Conservation (phyloP, 1,139 yeast genomes). For the Torulaspora globosa region DNA sequence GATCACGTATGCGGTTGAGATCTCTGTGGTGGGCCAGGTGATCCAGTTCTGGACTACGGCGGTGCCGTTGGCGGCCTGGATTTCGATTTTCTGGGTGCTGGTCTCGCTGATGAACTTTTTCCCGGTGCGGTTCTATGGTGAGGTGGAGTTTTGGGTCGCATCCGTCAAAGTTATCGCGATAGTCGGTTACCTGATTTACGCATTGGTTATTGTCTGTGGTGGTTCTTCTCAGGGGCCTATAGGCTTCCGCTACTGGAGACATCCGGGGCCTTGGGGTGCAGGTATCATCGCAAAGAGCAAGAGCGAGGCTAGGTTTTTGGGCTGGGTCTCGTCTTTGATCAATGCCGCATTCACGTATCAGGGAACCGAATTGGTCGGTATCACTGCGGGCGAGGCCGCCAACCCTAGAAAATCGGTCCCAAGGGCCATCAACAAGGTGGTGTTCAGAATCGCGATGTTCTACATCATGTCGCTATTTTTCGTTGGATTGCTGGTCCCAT, state of each 20-base stretch:
- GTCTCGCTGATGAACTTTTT: conserved; percentile 51
- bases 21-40: conserved; percentile 75
- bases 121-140: conserved; percentile 65
- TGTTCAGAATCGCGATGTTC: conserved; percentile 70
- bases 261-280: conserved; percentile 55
- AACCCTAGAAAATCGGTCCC: conserved; percentile 77
- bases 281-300: conserved; percentile 47
- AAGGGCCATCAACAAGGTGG: conserved; percentile 71
- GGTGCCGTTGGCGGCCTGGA: conserved; percentile 69
- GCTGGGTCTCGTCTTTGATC: conserved; percentile 58
- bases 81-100: conserved; percentile 61
- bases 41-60: conserved; percentile 68
- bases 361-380: conserved; percentile 72
- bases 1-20: conserved; percentile 75
- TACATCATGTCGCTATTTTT: conserved; percentile 65
- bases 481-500: conserved; percentile 71
- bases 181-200: conserved; percentile 64
- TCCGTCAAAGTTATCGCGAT: conserved; percentile 65
- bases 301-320: conserved; percentile 52
- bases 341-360: conserved; percentile 75
- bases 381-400: conserved; percentile 74
- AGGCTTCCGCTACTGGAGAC: conserved; percentile 71
- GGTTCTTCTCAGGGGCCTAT: conserved; percentile 65
- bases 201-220: conserved; percentile 69
- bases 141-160: conserved; percentile 66